Base-by-base conservation (phyloP, 2,329 filamentous ascomycete genomes). In the Ascochyta pisi region DNA sequence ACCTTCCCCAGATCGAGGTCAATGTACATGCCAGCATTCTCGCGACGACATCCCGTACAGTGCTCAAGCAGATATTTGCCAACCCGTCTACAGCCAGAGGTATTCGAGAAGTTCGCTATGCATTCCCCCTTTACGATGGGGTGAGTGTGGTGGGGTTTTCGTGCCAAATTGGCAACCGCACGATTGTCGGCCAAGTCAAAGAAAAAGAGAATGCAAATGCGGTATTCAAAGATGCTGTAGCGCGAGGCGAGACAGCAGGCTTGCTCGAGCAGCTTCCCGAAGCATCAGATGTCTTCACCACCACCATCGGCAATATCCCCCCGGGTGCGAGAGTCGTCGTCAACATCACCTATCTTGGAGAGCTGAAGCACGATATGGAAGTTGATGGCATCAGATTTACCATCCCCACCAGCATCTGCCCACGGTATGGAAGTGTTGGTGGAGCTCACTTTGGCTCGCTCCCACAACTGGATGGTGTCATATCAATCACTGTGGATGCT, bases 101-200 rank as follows among this genome's bases (percentile, higher is more conserved):
- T 3, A 82, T 87, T 56, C 67, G 78, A 8, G 78, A 90, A 66
- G 81, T 86, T 15, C 78, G 79, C 13, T 92, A 92, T 69, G 82
- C 82, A 0, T 92, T 92, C 59, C 89, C 89, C 0, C 79, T 92
- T 0, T 90, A 88, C 60, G 87, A 91, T 66, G 89, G 89, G 9
- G 86, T 90, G 15, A 88, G 85, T 6, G 85, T 92, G 0, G 86
- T 88, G 7, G 81, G 78, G 3, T 92, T 92, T 61, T 83, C 79
- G 4, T 91, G 88, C 73, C 83, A 78, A 13, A 80, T 92, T 42
- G 86, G 83, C 31, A 75, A 81, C 29, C 83, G 85, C 12, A 78
- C 84, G 15, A 84, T 90, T 62, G 78, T 79, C 3, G 89, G 89
- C 13, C 72, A 87, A 12, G 88, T 92, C 38, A 87, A 90, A 68